Conservation (phyloP, 345 rosid genomes). For the Kernera saxatilis region DNA sequence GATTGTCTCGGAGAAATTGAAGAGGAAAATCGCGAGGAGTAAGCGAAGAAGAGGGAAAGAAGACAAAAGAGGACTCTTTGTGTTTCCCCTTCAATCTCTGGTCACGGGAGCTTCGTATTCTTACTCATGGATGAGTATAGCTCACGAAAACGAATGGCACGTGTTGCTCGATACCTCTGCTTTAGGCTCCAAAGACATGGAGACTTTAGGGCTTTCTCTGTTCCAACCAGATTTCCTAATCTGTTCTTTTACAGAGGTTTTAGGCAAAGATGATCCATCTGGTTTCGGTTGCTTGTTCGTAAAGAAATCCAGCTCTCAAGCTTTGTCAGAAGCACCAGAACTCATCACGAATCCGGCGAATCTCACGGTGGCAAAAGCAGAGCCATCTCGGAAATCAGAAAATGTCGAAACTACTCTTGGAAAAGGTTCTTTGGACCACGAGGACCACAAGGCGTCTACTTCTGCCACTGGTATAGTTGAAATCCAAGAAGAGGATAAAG, state of each 20-base stretch:
- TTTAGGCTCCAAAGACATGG: slow-evolving; percentile 78
- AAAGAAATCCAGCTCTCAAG: slow-evolving; percentile 46
- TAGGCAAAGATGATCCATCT: slow-evolving; percentile 56
- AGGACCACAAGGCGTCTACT: slow-evolving; percentile 16
- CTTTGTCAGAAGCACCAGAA: slow-evolving; percentile 37
- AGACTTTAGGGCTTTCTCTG: slow-evolving; percentile 74
- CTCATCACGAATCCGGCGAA: slow-evolving; percentile 16
- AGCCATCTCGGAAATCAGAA: background rate
- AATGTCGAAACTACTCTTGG: slow-evolving; percentile 18
- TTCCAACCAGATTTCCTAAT: slow-evolving; percentile 76
- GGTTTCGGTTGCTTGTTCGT: slow-evolving; percentile 78
- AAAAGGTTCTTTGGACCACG: background rate
- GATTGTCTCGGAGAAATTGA: slow-evolving; percentile 44
- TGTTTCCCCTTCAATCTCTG: slow-evolving; percentile 76
- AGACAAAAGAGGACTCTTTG: slow-evolving; percentile 56
- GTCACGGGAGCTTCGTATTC: slow-evolving; percentile 70
- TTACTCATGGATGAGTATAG: slow-evolving; percentile 74
- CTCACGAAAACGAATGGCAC: slow-evolving; percentile 74
- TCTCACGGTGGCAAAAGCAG: slow-evolving; percentile 8
- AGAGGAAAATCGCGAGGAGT: slow-evolving; percentile 37
- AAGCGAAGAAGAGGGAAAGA: slow-evolving; percentile 36
- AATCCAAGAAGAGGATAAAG: slow-evolving; percentile 11
- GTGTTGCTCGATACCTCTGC: slow-evolving; percentile 77
- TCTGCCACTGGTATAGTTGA: slow-evolving; percentile 38
- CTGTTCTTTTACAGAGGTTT: slow-evolving; percentile 69